Percentiles rank a stretch among this genome's conserved stretches.
Conservation (phyloP, 2,329 filamentous ascomycete species). For the Tolypocladium nubicola region DNA sequence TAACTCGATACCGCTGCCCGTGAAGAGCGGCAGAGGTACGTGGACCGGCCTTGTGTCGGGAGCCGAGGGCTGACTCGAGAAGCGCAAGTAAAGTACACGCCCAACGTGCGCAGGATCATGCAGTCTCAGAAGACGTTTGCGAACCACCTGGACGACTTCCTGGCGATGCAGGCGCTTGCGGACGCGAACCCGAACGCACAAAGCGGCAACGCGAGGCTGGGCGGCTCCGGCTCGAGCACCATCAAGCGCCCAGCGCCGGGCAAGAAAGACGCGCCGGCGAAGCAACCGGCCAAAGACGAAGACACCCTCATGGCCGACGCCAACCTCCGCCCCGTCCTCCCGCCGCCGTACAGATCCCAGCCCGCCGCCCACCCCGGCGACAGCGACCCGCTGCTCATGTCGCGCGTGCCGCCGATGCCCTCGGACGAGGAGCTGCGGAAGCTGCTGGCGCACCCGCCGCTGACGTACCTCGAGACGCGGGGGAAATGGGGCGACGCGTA, state of each 20-base stretch:
- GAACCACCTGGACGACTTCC: slow-evolving; percentile 72
- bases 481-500: slow-evolving; percentile 36
- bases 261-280: slow-evolving; percentile 14
- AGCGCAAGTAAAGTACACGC: slow-evolving; percentile 47
- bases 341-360: slow-evolving; percentile 19
- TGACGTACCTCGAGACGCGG: slow-evolving; percentile 57
- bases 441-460: slow-evolving; percentile 51
- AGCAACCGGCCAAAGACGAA: slow-evolving; percentile 12
- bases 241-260: slow-evolving; percentile 16
- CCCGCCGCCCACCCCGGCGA: slow-evolving; percentile 36
- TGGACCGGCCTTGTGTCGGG: background rate
- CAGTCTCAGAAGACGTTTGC: slow-evolving; percentile 74
- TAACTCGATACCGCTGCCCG: slow-evolving; percentile 57
- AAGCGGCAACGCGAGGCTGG: slow-evolving; percentile 9
- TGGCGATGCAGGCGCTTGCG: slow-evolving; percentile 46
- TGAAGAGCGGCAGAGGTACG: slow-evolving; percentile 36
- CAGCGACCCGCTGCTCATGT: slow-evolving; percentile 46
- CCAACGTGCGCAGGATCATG: slow-evolving; percentile 65
- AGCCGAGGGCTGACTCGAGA: background rate
- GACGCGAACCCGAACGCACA: slow-evolving; percentile 24
- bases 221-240: slow-evolving; percentile 15
- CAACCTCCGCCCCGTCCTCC: slow-evolving; percentile 19
- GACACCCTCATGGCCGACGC: slow-evolving; percentile 17
- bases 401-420: slow-evolving; percentile 46
- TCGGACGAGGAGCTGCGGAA: slow-evolving; percentile 51